These are phyloP conservation scores for Mycosphaerella sp. DNA, from an alignment of 2,329 filamentous ascomycete genomes.

Conservation along the genomic window DNA sequence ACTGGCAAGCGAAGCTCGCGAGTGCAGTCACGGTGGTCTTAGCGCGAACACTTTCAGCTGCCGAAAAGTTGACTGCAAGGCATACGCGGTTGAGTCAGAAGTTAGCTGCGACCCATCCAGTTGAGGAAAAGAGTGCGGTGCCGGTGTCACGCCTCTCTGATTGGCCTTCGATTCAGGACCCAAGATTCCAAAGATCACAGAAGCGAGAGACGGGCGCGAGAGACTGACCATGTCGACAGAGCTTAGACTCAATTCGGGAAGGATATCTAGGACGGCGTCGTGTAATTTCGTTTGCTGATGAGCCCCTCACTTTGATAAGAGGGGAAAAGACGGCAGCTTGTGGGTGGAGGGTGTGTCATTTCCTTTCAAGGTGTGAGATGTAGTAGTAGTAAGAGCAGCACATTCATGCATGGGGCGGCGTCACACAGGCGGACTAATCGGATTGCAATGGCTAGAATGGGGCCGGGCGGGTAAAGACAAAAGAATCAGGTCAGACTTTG, in stretches of 20 bases:
- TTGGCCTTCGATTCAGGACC: too few relatives aligned
- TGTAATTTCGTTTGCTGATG: not conserved
- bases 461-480: not conserved
- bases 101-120: too few relatives aligned
- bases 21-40: not conserved
- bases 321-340: constrained; percentile 9
- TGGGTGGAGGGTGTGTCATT: not conserved
- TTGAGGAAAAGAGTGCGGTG: too few relatives aligned
- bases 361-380: constrained; percentile 6
- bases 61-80: too few relatives aligned
- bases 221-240: not conserved
- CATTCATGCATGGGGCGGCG: not conserved
- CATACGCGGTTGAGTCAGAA: too few relatives aligned
- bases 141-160: too few relatives aligned
- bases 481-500: not conserved
- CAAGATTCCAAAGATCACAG: too few relatives aligned
- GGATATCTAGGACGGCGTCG: too few relatives aligned
- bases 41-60: too few relatives aligned
- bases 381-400: constrained; percentile 1
- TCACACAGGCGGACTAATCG: too few relatives aligned
- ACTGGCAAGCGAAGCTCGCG: constrained; percentile 10
- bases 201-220: not conserved
- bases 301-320: constrained; percentile 22
- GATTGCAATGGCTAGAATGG: not conserved
- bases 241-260: too few relatives aligned